Evolutionary conservation across 495 filamentous ascomycete species (phyloP).

Genomic region (Daldinia concentrica): DNA sequence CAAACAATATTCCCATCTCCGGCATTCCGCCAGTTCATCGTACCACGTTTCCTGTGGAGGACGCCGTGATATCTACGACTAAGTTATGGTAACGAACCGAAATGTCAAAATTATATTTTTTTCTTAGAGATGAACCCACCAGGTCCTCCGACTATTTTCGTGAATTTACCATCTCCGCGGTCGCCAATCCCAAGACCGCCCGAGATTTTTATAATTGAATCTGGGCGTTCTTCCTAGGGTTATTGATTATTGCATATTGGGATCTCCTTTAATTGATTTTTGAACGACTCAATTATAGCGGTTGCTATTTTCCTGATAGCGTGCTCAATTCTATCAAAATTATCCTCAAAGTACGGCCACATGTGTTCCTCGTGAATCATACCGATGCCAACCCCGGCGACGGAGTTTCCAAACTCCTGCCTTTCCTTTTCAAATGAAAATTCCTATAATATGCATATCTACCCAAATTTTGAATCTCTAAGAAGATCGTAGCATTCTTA

Average conservation of each 20-base stretch:
- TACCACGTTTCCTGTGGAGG: constrained; percentile 29
- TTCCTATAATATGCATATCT: background rate
- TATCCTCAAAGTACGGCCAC: background rate
- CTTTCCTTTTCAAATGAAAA: background rate
- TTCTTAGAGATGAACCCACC: constrained; percentile 20
- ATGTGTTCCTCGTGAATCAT: background rate
- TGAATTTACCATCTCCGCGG: constrained; percentile 43
- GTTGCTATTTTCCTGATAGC: background rate
- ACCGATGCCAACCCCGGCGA: background rate
- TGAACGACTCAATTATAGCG: background rate
- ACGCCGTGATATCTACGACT: constrained; percentile 16
- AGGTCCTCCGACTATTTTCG: constrained; percentile 26
- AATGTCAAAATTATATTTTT: constrained; percentile 15
- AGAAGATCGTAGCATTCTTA: constrained; percentile 2
- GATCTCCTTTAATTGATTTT: background rate
- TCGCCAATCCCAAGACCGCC: constrained; percentile 1
- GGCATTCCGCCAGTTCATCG: constrained; percentile 25
- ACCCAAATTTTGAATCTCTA: background rate
- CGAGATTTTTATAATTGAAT: constrained; percentile 16
- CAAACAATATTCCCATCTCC: constrained; percentile 10
- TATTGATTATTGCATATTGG: constrained; percentile 4
- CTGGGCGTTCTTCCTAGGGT: background rate
- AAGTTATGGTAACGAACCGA: constrained; percentile 14
- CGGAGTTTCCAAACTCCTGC: background rate
- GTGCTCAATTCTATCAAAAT: background rate